Conservation (phyloP, 352 stramenopile species). For the Pythium brachiatum region DNA sequence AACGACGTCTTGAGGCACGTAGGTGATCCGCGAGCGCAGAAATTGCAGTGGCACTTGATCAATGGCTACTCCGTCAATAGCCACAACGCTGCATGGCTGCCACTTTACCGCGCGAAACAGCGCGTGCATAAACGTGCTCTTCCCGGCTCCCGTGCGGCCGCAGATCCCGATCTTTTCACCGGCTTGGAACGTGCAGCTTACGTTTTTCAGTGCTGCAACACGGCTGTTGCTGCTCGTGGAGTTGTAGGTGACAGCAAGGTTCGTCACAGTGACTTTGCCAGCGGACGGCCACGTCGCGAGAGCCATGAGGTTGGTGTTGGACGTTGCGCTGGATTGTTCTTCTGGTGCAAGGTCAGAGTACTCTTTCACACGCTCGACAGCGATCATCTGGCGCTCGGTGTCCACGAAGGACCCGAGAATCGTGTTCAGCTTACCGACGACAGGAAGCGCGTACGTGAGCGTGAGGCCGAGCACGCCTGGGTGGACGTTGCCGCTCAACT, state of each 20-base stretch:
- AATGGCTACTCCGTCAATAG: slow-evolving; percentile 75
- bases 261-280: slow-evolving; percentile 50
- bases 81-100: slow-evolving; percentile 44
- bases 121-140: slow-evolving; percentile 82
- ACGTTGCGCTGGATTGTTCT: slow-evolving; percentile 15
- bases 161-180: slow-evolving; percentile 81
- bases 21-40: slow-evolving; percentile 71
- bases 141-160: slow-evolving; percentile 89
- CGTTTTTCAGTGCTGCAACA: slow-evolving; percentile 36
- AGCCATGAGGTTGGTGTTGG: slow-evolving; percentile 7
- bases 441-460: slow-evolving; percentile 87
- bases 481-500: slow-evolving; percentile 48
- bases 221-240: neutral
- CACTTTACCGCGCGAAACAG: slow-evolving; percentile 74
- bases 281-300: slow-evolving; percentile 37
- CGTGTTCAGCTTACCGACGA: slow-evolving; percentile 87
- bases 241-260: slow-evolving; percentile 56
- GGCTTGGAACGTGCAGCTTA: slow-evolving; percentile 46
- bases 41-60: slow-evolving; percentile 51
- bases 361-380: slow-evolving; percentile 86
- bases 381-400: slow-evolving; percentile 91
- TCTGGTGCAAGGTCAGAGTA: slow-evolving; percentile 63
- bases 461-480: slow-evolving; percentile 84
- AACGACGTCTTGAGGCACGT: slow-evolving; percentile 82
- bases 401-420: slow-evolving; percentile 84